These are phyloP conservation scores for Tolypocladium inflatum DNA, from an alignment of 2,329 filamentous ascomycete species.

Conservation along the genomic window DNA sequence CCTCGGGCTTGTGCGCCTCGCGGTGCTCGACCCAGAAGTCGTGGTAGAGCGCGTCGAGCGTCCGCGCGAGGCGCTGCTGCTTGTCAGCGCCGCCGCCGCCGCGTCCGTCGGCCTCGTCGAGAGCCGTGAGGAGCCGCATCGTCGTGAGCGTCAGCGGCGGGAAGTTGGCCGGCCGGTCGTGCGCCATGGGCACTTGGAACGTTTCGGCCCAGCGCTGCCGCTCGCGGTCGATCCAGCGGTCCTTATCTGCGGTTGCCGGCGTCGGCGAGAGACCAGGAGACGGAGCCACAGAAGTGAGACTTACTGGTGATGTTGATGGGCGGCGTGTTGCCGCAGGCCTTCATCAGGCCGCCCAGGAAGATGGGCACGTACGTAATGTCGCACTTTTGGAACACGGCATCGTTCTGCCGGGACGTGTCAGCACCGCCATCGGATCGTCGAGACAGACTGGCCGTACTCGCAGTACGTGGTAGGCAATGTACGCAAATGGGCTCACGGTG, in stretches of 20 bases:
- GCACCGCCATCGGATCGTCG: not conserved
- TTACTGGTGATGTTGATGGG: constrained; percentile 27
- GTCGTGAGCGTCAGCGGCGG: constrained; percentile 23
- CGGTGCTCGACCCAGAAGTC: constrained; percentile 22
- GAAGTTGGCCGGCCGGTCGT: constrained; percentile 20
- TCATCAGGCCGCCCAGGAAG: constrained; percentile 27
- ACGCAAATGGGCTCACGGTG: constrained; percentile 29
- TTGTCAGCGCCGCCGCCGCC: constrained; percentile 2
- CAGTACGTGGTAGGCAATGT: constrained; percentile 26
- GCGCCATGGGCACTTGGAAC: constrained; percentile 24
- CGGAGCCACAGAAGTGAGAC: not conserved
- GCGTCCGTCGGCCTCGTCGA: constrained; percentile 11
- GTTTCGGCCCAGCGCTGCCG: constrained; percentile 23
- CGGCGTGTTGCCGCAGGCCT: constrained; percentile 24
- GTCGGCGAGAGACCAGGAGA: not conserved
- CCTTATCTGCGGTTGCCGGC: constrained; percentile 20
- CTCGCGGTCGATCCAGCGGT: constrained; percentile 21
- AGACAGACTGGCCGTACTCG: constrained; percentile 7
- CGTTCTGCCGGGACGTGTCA: constrained; percentile 12
- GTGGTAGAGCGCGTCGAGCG: constrained; percentile 22
- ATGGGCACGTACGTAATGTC: constrained; percentile 26
- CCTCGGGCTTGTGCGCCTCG: constrained; percentile 15
- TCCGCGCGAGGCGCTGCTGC: constrained; percentile 9
- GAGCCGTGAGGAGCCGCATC: constrained; percentile 22
- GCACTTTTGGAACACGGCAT: constrained; percentile 18